Base-by-base conservation (phyloP, 2,329 filamentous ascomycete species). In the Alternaria brassicae region DNA sequence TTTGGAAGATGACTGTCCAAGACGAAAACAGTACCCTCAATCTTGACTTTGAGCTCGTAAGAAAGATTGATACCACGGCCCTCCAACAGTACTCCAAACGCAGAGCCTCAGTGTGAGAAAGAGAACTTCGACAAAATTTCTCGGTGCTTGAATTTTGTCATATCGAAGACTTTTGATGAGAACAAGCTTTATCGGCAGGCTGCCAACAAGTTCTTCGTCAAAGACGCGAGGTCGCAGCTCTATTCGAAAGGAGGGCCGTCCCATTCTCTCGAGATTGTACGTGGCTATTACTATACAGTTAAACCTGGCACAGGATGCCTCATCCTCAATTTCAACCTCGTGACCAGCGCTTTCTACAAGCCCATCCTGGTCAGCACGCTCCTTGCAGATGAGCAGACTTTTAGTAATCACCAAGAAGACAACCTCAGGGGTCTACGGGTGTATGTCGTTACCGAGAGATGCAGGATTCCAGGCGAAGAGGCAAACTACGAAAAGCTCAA, bases 261-360 rank as follows among this genome's bases (percentile, higher is more conserved):
- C 9, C 15, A 10, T 1, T 63, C 60, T 6, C 42, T 59, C 12
- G 60, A 56, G 15, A 32, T 54, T 8, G 56, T 66, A 13, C 58
- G 63, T 10, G 63, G 63, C 12, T 66, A 66, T 36, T 64, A 52
- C 27, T 64, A 64, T 39, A 49, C 53, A 3, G 47, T 64, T 17
- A 60, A 44, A 21, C 61, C 61, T 2, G 56, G 51, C 4, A 60
- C 60, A 52, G 51, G 57, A 6, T 44, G 59, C 17, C 45, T 66
- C 15, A 12, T 64, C 3, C 52, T 66, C 17, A 62, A 58, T 12
- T 37, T 63, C 15, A 61, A 57, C 21, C 37, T 51, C 9, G 60
- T 58, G 10, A 66, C 59, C 3, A 61, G 56, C 12, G 64, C 64
- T 2, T 62, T 65, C 45, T 62, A 49, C 28, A 40, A 52, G 12